phyloP scores from a whole-genome alignment of 495 filamentous ascomycete genomes.

The Usnea hakonensis region DNA sequence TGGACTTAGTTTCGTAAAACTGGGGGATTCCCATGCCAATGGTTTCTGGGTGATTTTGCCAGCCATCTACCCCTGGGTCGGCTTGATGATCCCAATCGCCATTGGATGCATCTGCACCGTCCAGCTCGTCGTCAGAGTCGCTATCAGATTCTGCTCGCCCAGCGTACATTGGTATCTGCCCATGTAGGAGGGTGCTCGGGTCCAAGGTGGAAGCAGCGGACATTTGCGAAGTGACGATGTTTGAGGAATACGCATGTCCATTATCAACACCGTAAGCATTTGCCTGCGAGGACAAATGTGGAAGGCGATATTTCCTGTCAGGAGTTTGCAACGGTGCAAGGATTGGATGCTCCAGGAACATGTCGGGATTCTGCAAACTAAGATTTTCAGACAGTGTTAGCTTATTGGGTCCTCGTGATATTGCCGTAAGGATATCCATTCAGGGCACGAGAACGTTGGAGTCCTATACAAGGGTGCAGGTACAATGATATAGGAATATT shows the following conservation, averaged over 20 bases:
- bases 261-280: not conserved
- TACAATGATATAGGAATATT: not conserved
- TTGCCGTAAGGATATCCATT: not conserved
- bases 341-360: not conserved
- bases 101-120: not conserved
- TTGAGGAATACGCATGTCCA: not conserved
- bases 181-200: not conserved
- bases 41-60: not conserved
- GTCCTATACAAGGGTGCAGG: not conserved
- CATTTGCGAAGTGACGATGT: not conserved
- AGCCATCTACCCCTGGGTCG: not conserved
- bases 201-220: not conserved
- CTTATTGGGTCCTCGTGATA: not conserved
- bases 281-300: not conserved
- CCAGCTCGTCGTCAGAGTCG: not conserved
- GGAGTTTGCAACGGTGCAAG: not conserved
- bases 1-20: not conserved
- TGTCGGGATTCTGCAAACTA: not conserved
- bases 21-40: not conserved
- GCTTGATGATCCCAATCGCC: not conserved
- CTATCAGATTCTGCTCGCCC: not conserved
- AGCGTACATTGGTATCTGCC: not conserved
- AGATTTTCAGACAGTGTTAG: not conserved
- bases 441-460: not conserved
- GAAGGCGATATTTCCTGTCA: not conserved